Evolutionary conservation across 75 land plant species (phyloP).

Genomic region (Selaginella moellendorffii): DNA sequence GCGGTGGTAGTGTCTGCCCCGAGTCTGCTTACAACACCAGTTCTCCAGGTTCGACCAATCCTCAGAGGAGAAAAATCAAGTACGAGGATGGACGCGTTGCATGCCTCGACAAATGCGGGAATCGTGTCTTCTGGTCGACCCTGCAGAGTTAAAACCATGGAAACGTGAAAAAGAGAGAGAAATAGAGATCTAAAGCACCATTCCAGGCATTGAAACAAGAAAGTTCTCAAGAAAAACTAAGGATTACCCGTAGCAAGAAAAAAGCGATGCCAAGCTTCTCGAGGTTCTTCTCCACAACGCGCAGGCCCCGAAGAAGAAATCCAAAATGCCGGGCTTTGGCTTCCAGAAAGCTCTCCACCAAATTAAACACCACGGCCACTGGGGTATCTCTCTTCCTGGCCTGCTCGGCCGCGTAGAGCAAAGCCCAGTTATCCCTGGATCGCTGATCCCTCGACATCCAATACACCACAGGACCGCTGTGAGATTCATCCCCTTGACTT

Average conservation of each 20-base stretch:
- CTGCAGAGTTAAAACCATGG: no score
- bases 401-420: constrained; percentile 64
- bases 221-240: no score
- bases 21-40: constrained; percentile 38
- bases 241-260: constrained; percentile 60
- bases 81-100: constrained; percentile 61
- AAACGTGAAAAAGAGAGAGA: no score
- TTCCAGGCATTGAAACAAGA: no score
- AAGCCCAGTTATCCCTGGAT: constrained; percentile 81
- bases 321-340: constrained; percentile 82
- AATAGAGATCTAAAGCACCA: no score
- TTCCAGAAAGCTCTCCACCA: constrained; percentile 57
- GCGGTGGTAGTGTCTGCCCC: constrained; percentile 24
- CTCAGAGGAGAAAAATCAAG: constrained; percentile 80
- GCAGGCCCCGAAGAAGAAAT: constrained; percentile 76
- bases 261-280: constrained; percentile 45
- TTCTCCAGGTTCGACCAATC: constrained; percentile 42
- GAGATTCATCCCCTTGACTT: background rate
- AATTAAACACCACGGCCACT: constrained; percentile 57
- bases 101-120: constrained; percentile 37
- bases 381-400: constrained; percentile 39
- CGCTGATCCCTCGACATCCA: constrained; percentile 98
- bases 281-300: constrained; percentile 27
- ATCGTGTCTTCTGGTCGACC: constrained; percentile 74
- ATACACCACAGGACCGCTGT: constrained; percentile 38